Base-by-base conservation (phyloP, 441 rosid genomes). In the Croton laevigatus region DNA sequence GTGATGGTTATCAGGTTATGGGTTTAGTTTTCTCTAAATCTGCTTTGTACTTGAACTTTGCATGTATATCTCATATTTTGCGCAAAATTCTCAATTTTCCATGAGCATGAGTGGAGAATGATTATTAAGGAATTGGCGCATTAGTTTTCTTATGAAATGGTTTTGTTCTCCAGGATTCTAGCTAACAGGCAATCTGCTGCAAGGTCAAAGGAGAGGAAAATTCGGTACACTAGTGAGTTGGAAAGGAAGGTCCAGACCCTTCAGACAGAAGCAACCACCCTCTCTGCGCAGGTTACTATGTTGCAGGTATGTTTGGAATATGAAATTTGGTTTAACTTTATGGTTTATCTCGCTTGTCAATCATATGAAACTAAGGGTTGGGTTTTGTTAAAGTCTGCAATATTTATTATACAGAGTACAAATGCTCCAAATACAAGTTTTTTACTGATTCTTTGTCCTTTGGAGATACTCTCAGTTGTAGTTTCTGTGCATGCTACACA, bases 121-220 rank as follows among this genome's bases (percentile, higher is more conserved):
- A 42, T 14, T 34, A 10, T 13, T 19, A 55, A 20, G 54, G 71
- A 44, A 32, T 65, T 65, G 3, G 42, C 9, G 2, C 9, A 57
- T 6, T 27, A 17, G 71, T 40, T 45, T 68, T 44, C 34, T 74
- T 12, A 64, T 52, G 44, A 19, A 62, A 4, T 75, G n/a, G 57
- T 51, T 81, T n/a, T 66, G 60, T 70, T 0, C 32, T 73, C 68
- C 72, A 91, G 98, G 83, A 91, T 94, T 81, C 83, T 94, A 67
- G 97, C 98, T 5, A 94, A 94, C 60, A 83, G 97, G 75, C 98
- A 94, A 76, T 94, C 98, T 2, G 98, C 97, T 0, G 98, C 98
- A 2, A 85, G 98, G 36, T 94, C 98, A 0, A 94, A 94, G 83
- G 97, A 94, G 87, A 87, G 98, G 86, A 94, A 94, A 74, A 78